Percentiles rank a stretch among this genome's conserved stretches.
Conservation (phyloP, 768 basidiomycete species). For the Cystobasidium onofrii region DNA sequence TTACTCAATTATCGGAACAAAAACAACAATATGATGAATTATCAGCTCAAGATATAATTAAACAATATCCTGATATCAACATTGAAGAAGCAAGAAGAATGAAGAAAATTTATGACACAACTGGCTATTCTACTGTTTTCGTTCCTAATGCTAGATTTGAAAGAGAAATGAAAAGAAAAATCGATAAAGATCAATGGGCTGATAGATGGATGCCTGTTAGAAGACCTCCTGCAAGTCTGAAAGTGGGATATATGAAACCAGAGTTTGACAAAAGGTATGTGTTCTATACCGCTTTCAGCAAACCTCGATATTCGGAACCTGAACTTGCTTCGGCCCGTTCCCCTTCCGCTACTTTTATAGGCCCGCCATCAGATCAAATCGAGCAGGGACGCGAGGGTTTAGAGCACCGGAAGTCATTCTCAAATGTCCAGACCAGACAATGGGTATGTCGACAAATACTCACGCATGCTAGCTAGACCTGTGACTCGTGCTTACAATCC, state of each 20-base stretch:
- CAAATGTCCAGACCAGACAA: conserved; percentile 86
- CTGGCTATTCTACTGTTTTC: background rate
- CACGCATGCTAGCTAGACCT: too few species aligned
- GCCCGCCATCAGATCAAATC: conserved; percentile 80
- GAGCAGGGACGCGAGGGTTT: conserved; percentile 94
- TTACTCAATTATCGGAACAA: background rate
- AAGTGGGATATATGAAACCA: conserved; percentile 58
- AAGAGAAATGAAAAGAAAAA: background rate
- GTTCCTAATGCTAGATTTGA: background rate
- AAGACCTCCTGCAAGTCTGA: conserved; percentile 51
- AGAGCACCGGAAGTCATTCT: conserved; percentile 91
- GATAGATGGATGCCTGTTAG: conserved; percentile 37
- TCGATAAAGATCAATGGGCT: conserved; percentile 32
- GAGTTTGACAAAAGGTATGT: conserved; percentile 50
- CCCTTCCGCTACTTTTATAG: conserved; percentile 46
- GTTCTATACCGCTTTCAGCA: too few species aligned
- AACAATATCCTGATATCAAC: background rate
- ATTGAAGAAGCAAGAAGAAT: background rate
- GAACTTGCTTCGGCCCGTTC: background rate
- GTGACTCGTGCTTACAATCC: too few species aligned
- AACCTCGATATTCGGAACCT: background rate
- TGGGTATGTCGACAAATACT: conserved; percentile 56
- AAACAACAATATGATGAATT: background rate
- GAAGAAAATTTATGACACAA: background rate
- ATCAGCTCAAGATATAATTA: background rate